These are phyloP conservation scores for Podospora pseudocomata DNA, from an alignment of 495 filamentous ascomycete genomes.

Conservation along the genomic window DNA sequence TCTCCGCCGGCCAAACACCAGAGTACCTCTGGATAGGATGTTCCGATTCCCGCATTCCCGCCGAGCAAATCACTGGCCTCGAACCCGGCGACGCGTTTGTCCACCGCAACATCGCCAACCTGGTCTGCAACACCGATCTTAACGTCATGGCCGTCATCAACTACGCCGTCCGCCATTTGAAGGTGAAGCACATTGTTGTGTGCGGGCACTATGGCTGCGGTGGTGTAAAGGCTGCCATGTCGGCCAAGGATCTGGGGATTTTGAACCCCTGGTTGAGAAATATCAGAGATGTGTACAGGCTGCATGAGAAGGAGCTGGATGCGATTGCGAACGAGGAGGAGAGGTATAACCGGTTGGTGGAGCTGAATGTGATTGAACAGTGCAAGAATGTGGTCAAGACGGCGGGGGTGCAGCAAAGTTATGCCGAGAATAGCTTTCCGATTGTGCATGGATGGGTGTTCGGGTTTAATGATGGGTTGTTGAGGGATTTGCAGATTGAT, in stretches of 20 bases:
- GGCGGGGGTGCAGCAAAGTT: conserved; percentile 52
- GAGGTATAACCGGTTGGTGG: conserved; percentile 54
- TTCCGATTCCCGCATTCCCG: conserved; percentile 60
- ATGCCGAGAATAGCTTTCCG: conserved; percentile 48
- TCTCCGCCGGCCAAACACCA: conserved; percentile 52
- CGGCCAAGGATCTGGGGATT: conserved; percentile 53
- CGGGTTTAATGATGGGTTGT: conserved; percentile 48
- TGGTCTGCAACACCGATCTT: conserved; percentile 56
- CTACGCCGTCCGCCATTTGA: conserved; percentile 56
- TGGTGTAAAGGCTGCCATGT: conserved; percentile 60
- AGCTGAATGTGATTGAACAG: conserved; percentile 59
- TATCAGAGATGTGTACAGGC: conserved; percentile 57
- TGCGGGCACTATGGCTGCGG: conserved; percentile 65
- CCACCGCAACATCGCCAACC: conserved; percentile 63
- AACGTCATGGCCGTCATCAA: conserved; percentile 61
- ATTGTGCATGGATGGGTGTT: conserved; percentile 58
- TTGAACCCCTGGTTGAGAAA: conserved; percentile 61
- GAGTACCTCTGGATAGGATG: conserved; percentile 65
- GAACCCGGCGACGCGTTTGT: conserved; percentile 58
- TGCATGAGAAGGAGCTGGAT: conserved; percentile 56
- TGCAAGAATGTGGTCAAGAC: conserved; percentile 58
- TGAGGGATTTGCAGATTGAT: conserved; percentile 53
- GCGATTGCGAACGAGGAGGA: conserved; percentile 42
- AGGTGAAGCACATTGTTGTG: conserved; percentile 63
- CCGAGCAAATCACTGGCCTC: conserved; percentile 58